phyloP scores from a whole-genome alignment of 2,329 filamentous ascomycete genomes.

The Calonectria hawksworthii region DNA sequence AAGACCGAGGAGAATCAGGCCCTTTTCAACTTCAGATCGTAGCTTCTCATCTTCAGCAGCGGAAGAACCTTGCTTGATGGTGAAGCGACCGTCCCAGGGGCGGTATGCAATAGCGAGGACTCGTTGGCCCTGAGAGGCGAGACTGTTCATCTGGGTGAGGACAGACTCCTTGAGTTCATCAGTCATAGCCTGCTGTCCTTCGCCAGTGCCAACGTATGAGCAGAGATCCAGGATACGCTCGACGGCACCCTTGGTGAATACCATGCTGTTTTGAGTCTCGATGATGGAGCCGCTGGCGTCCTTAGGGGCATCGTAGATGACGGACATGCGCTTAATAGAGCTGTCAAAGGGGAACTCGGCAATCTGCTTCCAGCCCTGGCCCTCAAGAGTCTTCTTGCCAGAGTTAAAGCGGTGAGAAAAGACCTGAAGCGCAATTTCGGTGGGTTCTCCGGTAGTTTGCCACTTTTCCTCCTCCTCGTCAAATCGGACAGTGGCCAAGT shows the following conservation, averaged over 20 bases:
- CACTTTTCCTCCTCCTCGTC: slow-evolving; percentile 70
- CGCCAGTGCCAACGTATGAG: slow-evolving; percentile 60
- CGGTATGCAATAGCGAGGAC: slow-evolving; percentile 80
- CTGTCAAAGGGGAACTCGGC: slow-evolving; percentile 86
- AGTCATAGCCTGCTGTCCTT: slow-evolving; percentile 60
- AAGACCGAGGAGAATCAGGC: slow-evolving; percentile 83
- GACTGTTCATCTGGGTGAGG: slow-evolving; percentile 67
- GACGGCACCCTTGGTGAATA: slow-evolving; percentile 75
- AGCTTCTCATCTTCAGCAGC: slow-evolving; percentile 58
- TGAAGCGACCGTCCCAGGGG: slow-evolving; percentile 66
- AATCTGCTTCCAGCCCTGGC: slow-evolving; percentile 71
- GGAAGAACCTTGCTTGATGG: slow-evolving; percentile 50
- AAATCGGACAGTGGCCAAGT: slow-evolving; percentile 71
- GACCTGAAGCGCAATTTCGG: slow-evolving; percentile 83
- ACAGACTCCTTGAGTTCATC: slow-evolving; percentile 65
- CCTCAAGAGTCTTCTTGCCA: slow-evolving; percentile 67
- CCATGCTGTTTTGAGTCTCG: slow-evolving; percentile 61
- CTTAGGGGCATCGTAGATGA: slow-evolving; percentile 72
- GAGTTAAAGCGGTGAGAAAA: slow-evolving; percentile 78
- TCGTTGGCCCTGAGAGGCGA: slow-evolving; percentile 78
- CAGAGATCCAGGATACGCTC: slow-evolving; percentile 73
- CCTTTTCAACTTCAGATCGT: slow-evolving; percentile 75
- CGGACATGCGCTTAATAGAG: slow-evolving; percentile 84
- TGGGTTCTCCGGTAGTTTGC: slow-evolving; percentile 79
- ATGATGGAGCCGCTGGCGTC: slow-evolving; percentile 55